These are phyloP conservation scores for Phytophthora quininea DNA, from an alignment of 352 stramenopile genomes.

Conservation along the genomic window DNA sequence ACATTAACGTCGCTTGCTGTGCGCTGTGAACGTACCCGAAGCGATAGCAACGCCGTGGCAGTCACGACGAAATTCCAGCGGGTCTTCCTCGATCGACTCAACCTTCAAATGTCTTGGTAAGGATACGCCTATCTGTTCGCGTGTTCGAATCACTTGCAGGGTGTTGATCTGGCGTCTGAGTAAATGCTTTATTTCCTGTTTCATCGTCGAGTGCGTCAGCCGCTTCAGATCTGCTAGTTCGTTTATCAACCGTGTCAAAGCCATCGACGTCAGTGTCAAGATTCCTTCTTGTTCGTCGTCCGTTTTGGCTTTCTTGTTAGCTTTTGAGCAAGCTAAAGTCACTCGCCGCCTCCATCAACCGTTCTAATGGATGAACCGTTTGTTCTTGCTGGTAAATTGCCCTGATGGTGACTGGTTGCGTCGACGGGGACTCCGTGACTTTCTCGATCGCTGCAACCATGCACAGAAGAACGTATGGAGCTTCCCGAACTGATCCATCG, in stretches of 20 bases:
- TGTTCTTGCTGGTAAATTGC: slow-evolving; percentile 18
- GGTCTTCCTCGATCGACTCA: slow-evolving; percentile 23
- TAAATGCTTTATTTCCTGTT: slow-evolving; percentile 2
- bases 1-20: background rate
- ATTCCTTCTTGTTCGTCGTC: slow-evolving; percentile 9
- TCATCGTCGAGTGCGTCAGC: slow-evolving; percentile 15
- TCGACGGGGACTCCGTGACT: background rate
- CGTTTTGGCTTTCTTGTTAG: slow-evolving; percentile 6
- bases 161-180: slow-evolving; percentile 15
- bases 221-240: slow-evolving; percentile 23
- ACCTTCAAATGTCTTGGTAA: slow-evolving; percentile 26
- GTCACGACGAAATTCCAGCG: slow-evolving; percentile 34
- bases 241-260: slow-evolving; percentile 1
- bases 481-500: slow-evolving; percentile 27
- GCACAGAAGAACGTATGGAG: slow-evolving; percentile 28
- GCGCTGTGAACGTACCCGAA: slow-evolving; percentile 13
- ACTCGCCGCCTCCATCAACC: slow-evolving; percentile 18
- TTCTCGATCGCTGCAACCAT: slow-evolving; percentile 30
- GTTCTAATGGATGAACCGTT: slow-evolving; percentile 24
- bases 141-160: slow-evolving; percentile 4
- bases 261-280: background rate
- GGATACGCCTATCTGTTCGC: slow-evolving; percentile 4
- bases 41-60: slow-evolving; percentile 21
- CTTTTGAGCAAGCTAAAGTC: slow-evolving; percentile 23
- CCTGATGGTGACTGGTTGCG: background rate